Base-by-base conservation (phyloP, 208 protist genomes). In the Leishmania aethiopica region DNA sequence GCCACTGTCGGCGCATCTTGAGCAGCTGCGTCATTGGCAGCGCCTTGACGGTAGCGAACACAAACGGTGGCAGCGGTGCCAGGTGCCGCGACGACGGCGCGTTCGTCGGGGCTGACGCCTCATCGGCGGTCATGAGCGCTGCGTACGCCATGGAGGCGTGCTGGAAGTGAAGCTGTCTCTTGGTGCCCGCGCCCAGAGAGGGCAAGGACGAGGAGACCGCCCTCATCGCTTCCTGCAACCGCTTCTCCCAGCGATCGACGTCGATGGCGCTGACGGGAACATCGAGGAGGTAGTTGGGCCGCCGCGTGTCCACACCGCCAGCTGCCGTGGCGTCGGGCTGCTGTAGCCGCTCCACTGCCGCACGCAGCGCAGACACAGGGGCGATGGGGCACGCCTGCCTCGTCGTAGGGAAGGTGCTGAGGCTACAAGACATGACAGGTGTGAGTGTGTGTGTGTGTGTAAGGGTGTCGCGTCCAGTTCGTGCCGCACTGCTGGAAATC, bases 21-120 rank as follows among this genome's bases (percentile, higher is more conserved):
- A 98, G 86, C 59, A 94, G 77, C 86, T 94, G 91, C 32, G 92
- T 94, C 93, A 96, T 96, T 1, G 95, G 89, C 69, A 90, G 80
- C 19, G 86, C 82, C 67, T 79, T 80, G 42, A 95, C 92, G 3
- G 82, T n/a, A 19, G 72, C 55, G 19, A 87, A 72, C 37, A 86
- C 73, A 75, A 98, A 96, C 0, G 85, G 59, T 1, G 91, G 91
- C 47, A 98, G 87, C 0, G 95, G 95, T 0, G 95, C 90, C 15
- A 97, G 80, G 64, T 91, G 89, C 66, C 88, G 90, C 55, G 85
- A 71, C 1, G 49, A 47, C n/a, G n/a, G 47, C 13, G 67, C 73
- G 57, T 51, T n/a, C 7, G 51, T 32, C 11, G 57, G 53, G 22
- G 62, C 45, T 22, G 37, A 25, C 17, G 35, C 73, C 2, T 83